phyloP scores from a whole-genome alignment of 2,329 filamentous ascomycete species.

The Fusarium agapanthi region DNA sequence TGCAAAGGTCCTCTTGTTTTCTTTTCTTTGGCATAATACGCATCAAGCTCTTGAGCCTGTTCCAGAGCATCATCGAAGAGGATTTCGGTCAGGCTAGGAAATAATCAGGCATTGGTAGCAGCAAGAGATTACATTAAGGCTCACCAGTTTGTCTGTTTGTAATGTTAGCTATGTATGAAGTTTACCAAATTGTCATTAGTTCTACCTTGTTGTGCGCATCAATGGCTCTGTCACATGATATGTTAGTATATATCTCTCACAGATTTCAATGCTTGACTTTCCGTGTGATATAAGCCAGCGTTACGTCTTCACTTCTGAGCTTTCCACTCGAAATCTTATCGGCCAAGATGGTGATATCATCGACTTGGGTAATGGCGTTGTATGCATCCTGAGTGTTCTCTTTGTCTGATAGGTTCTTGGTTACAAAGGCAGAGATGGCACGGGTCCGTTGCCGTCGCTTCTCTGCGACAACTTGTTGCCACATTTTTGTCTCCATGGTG shows the following conservation, averaged over 20 bases:
- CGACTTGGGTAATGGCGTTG: not conserved
- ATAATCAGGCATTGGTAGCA: not conserved
- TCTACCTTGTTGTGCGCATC: slow-evolving; percentile 13
- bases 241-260: not conserved
- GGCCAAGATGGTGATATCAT: not conserved
- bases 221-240: not conserved
- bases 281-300: slow-evolving; percentile 13
- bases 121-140: not conserved
- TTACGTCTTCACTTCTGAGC: not conserved
- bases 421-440: not conserved
- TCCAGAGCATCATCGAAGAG: slow-evolving; percentile 30
- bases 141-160: slow-evolving; percentile 20
- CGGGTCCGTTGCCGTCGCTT: slow-evolving; percentile 6
- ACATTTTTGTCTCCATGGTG: not conserved
- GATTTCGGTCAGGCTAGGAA: slow-evolving; percentile 20
- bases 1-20: slow-evolving; percentile 27
- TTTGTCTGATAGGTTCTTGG: not conserved
- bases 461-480: not conserved
- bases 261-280: not conserved
- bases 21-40: not conserved
- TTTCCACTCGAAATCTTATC: not conserved
- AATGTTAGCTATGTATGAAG: not conserved
- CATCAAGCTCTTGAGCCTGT: slow-evolving; percentile 27
- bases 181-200: rapidly evolving
- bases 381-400: not conserved